Conservation (phyloP, 2,329 filamentous ascomycete genomes). For the Fusarium proliferatum region DNA sequence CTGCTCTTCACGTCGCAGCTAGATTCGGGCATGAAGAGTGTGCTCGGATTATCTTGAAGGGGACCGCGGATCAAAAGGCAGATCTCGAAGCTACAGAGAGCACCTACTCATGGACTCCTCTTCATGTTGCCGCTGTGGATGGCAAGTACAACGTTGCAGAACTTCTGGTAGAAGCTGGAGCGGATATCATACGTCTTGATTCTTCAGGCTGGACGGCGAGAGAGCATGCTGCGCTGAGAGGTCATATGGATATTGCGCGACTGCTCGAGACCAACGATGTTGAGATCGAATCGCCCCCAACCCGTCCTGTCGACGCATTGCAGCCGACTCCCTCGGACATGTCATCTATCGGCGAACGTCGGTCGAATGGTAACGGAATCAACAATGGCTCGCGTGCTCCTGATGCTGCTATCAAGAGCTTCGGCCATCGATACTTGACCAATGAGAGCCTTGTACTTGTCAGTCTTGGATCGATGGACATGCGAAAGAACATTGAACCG, state of each 20-base stretch:
- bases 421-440: conserved; percentile 93
- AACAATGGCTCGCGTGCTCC: conserved; percentile 63
- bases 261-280: conserved; percentile 68
- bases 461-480: conserved; percentile 94
- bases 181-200: conserved; percentile 79
- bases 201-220: conserved; percentile 93
- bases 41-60: conserved; percentile 78
- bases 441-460: conserved; percentile 91
- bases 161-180: conserved; percentile 81
- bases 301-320: conserved; percentile 36
- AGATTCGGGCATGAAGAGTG: conserved; percentile 88
- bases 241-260: conserved; percentile 83
- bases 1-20: conserved; percentile 90
- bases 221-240: conserved; percentile 91
- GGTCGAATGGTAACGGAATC: conserved; percentile 63
- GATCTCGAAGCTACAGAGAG: conserved; percentile 83
- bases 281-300: conserved; percentile 44
- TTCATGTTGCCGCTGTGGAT: conserved; percentile 93
- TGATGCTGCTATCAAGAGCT: conserved; percentile 91
- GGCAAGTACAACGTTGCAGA: conserved; percentile 81
- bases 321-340: conserved; percentile 52
- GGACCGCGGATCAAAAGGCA: conserved; percentile 75
- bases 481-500: conserved; percentile 81
- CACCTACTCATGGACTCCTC: conserved; percentile 92
- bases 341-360: conserved; percentile 71